Conservation (phyloP, 208 protist genomes). For the Crithidia fasciculata region DNA sequence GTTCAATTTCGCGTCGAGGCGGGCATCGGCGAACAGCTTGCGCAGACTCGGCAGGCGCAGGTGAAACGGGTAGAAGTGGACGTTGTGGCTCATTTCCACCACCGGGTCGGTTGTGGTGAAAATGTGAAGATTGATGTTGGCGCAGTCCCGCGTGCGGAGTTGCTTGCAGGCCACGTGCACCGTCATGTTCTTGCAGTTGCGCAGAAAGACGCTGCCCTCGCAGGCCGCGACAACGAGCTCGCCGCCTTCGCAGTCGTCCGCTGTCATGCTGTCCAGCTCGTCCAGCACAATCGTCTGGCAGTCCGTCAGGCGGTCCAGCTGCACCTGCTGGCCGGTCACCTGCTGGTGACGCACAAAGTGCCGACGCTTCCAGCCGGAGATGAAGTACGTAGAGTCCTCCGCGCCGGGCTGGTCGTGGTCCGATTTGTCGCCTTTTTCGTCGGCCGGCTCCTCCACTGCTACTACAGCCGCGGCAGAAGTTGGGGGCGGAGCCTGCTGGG, state of each 20-base stretch:
- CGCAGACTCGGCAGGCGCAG: constrained; percentile 71
- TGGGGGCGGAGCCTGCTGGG: neutral
- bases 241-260: constrained; percentile 94
- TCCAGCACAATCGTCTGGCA: constrained; percentile 90
- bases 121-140: constrained; percentile 78
- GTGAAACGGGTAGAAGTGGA: constrained; percentile 85
- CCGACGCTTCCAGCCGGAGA: constrained; percentile 73
- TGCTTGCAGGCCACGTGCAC: constrained; percentile 94
- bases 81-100: constrained; percentile 90
- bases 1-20: constrained; percentile 74
- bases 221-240: constrained; percentile 91
- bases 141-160: constrained; percentile 90
- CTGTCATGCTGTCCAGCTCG: constrained; percentile 86
- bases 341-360: constrained; percentile 75
- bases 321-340: constrained; percentile 87
- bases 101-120: constrained; percentile 92
- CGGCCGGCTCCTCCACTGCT: constrained; percentile 15
- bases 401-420: constrained; percentile 38
- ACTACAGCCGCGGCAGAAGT: neutral
- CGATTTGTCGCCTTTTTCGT: constrained; percentile 14
- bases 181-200: constrained; percentile 92
- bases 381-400: constrained; percentile 87
- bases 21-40: constrained; percentile 57
- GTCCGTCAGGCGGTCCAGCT: constrained; percentile 88
- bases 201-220: constrained; percentile 92